Evolutionary conservation across 2,329 filamentous ascomycete genomes (phyloP).

Genomic region (Hawksworthiomyces lignivorus): DNA sequence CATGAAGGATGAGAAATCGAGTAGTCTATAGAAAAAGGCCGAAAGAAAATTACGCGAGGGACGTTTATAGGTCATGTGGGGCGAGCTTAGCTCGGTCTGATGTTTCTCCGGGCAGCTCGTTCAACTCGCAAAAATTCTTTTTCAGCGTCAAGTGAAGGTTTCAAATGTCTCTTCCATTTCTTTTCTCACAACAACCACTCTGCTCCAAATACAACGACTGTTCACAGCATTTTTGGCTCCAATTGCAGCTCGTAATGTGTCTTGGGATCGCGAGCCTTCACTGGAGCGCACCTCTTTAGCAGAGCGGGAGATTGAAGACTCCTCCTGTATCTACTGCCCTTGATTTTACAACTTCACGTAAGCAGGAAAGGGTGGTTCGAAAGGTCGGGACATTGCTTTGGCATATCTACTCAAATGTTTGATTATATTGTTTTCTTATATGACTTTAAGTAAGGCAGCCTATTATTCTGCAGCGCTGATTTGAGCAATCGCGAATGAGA

Average conservation of each 20-base stretch:
- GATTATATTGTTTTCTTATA: too few relatives aligned
- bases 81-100: slow-evolving; percentile 3
- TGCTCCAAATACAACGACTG: slow-evolving; percentile 28
- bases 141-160: slow-evolving; percentile 6
- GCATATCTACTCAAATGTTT: slow-evolving; percentile 4
- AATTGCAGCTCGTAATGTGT: slow-evolving; percentile 24
- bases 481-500: too few relatives aligned
- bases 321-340: slow-evolving; percentile 86
- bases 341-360: slow-evolving; percentile 47
- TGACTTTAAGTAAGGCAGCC: too few relatives aligned
- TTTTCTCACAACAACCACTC: slow-evolving; percentile 26
- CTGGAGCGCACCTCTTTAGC: slow-evolving; percentile 39
- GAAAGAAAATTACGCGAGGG: slow-evolving; percentile 4
- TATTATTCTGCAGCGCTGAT: too few relatives aligned
- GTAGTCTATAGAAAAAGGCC: slow-evolving; percentile 1
- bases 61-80: neutral
- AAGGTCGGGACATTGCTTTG: slow-evolving; percentile 60
- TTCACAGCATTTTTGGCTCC: slow-evolving; percentile 15
- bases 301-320: slow-evolving; percentile 55
- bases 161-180: slow-evolving; percentile 18
- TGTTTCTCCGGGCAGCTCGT: slow-evolving; percentile 6
- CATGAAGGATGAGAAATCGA: too few relatives aligned
- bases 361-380: slow-evolving; percentile 74
- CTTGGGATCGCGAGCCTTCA: slow-evolving; percentile 38
- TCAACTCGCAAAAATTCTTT: neutral